Evolutionary conservation across 2,329 filamentous ascomycete genomes (phyloP).

Genomic region (Colletotrichum limetticola): DNA sequence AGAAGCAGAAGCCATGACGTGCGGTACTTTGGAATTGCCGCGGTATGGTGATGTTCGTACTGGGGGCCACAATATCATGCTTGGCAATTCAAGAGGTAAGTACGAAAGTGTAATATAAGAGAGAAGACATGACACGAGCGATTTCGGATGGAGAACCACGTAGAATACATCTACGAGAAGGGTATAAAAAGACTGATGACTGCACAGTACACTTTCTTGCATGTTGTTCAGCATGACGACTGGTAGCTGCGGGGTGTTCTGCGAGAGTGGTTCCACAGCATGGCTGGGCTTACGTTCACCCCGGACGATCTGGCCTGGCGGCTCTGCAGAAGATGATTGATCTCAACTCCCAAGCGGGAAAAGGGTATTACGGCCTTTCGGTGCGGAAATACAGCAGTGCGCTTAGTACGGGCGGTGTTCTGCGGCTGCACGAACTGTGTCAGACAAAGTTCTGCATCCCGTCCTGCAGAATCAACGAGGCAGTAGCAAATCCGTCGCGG

Average conservation of each 20-base stretch:
- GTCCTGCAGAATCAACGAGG: neutral
- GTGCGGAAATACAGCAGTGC: neutral
- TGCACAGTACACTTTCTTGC: too few relatives aligned
- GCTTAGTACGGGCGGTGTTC: neutral
- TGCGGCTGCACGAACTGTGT: neutral
- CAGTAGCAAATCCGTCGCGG: neutral
- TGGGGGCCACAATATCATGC: neutral
- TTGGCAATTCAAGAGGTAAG: neutral
- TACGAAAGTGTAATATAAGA: neutral
- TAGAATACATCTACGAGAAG: neutral
- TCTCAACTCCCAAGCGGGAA: too few relatives aligned
- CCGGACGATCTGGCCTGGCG: neutral
- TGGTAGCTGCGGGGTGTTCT: neutral
- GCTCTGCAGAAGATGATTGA: neutral
- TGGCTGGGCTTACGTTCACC: neutral
- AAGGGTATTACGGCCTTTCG: neutral
- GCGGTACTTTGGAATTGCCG: neutral
- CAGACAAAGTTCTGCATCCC: neutral
- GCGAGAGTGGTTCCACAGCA: neutral
- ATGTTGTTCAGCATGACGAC: neutral
- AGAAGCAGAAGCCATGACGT: neutral
- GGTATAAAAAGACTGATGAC: too few relatives aligned
- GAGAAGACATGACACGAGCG: neutral
- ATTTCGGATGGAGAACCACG: neutral
- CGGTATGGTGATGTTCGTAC: neutral